phyloP scores from a whole-genome alignment of 2,329 filamentous ascomycete genomes.

The Penicillium sp. region DNA sequence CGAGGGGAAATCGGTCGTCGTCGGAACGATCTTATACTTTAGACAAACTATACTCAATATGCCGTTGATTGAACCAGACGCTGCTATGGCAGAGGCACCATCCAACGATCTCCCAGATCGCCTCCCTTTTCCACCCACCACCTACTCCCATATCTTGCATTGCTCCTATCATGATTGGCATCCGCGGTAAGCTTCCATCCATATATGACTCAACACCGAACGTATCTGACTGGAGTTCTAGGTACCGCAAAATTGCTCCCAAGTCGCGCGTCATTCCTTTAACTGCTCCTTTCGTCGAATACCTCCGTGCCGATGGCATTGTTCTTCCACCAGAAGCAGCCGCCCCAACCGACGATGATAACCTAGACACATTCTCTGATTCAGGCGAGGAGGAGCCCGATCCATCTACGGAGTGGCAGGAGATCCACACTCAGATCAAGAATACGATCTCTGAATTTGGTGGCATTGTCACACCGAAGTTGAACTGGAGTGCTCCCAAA shows the following conservation, averaged over 20 bases:
- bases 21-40: not conserved
- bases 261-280: slow-evolving; percentile 83
- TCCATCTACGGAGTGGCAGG: slow-evolving; percentile 57
- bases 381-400: slow-evolving; percentile 59
- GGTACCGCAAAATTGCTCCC: slow-evolving; percentile 75
- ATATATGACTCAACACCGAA: not conserved
- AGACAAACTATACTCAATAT: slow-evolving; percentile 17
- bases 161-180: slow-evolving; percentile 96
- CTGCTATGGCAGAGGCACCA: slow-evolving; percentile 12
- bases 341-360: slow-evolving; percentile 37
- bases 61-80: slow-evolving; percentile 30
- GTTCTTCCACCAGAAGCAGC: slow-evolving; percentile 60
- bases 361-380: slow-evolving; percentile 51
- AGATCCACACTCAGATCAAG: slow-evolving; percentile 74
- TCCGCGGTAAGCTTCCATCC: slow-evolving; percentile 54
- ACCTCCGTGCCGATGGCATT: slow-evolving; percentile 90
- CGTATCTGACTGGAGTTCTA: slow-evolving; percentile 32
- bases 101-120: slow-evolving; percentile 22
- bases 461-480: slow-evolving; percentile 82
- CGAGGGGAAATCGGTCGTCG: slow-evolving; percentile 6
- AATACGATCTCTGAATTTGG: slow-evolving; percentile 75
- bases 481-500: slow-evolving; percentile 97
- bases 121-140: slow-evolving; percentile 77
- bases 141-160: slow-evolving; percentile 81
- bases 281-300: slow-evolving; percentile 70